Conservation (phyloP, 1,284 basidiomycete species). For the Rhodotorula glutinis region DNA sequence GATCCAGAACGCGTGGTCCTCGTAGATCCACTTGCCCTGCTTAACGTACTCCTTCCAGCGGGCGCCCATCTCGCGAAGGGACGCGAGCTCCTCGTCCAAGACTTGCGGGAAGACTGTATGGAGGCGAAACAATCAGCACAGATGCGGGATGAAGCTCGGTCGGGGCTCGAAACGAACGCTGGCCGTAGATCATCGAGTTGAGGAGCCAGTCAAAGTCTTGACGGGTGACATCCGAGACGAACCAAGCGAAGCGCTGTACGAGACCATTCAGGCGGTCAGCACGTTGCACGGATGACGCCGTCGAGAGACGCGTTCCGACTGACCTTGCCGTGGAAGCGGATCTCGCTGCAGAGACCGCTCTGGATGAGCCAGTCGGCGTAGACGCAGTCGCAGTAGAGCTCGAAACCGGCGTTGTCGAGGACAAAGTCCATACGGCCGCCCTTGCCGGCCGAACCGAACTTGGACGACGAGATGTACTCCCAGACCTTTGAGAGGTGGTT, state of each 20-base stretch:
- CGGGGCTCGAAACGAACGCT: slow-evolving; percentile 7
- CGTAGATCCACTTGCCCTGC: slow-evolving; percentile 91
- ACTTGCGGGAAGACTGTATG: slow-evolving; percentile 69
- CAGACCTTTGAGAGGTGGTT: slow-evolving; percentile 78
- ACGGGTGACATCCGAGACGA: slow-evolving; percentile 87
- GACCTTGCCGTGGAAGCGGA: slow-evolving; percentile 87
- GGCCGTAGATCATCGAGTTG: slow-evolving; percentile 50
- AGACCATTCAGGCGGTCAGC: background rate
- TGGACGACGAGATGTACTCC: slow-evolving; percentile 60
- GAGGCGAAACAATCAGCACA: background rate
- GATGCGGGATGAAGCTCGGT: background rate
- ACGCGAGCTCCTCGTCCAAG: slow-evolving; percentile 73
- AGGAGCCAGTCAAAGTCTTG: slow-evolving; percentile 90
- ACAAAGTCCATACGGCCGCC: slow-evolving; percentile 83
- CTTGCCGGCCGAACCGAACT: slow-evolving; percentile 55
- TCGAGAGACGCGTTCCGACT: background rate
- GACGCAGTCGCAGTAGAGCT: slow-evolving; percentile 93
- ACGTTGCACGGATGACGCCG: background rate
- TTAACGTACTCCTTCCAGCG: slow-evolving; percentile 97
- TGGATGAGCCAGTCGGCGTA: slow-evolving; percentile 85
- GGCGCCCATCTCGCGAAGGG: slow-evolving; percentile 72
- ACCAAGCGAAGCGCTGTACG: slow-evolving; percentile 70
- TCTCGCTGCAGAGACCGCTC: slow-evolving; percentile 76
- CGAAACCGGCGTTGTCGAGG: slow-evolving; percentile 63
- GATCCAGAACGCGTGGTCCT: slow-evolving; percentile 90